phyloP scores from a whole-genome alignment of 1,139 yeast species.

The Yarrowia galli region DNA sequence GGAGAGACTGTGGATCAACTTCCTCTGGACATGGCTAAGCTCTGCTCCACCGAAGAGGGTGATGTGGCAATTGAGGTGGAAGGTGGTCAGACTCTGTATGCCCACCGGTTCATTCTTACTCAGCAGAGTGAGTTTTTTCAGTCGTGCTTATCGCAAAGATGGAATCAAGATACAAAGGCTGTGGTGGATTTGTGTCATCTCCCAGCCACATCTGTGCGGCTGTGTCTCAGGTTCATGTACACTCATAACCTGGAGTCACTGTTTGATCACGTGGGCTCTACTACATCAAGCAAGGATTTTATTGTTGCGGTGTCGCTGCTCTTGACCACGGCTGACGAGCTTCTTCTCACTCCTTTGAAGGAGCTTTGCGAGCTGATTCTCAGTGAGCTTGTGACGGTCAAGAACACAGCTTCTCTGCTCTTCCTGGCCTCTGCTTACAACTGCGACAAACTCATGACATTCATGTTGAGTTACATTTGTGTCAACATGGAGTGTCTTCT shows the following conservation, averaged over 20 bases:
- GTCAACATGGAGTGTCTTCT: constrained; percentile 70
- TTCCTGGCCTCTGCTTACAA: constrained; percentile 61
- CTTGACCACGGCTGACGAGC: constrained; percentile 68
- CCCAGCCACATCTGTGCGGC: constrained; percentile 55
- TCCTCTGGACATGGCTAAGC: constrained; percentile 41
- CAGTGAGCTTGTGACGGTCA: constrained; percentile 63
- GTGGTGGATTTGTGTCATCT: constrained; percentile 58
- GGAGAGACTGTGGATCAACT: constrained; percentile 42
- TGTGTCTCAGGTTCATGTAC: constrained; percentile 64
- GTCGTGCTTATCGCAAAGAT: constrained; percentile 3
- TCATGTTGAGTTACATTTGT: constrained; percentile 72
- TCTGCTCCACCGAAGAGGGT: constrained; percentile 38
- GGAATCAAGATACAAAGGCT: neutral
- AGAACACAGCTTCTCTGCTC: constrained; percentile 66
- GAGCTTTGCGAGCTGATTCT: constrained; percentile 68
- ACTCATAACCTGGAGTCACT: constrained; percentile 60
- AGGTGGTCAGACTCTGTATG: constrained; percentile 53
- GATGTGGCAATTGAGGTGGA: constrained; percentile 53
- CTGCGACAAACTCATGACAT: constrained; percentile 63
- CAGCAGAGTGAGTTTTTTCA: constrained; percentile 65
- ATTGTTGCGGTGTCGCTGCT: constrained; percentile 65
- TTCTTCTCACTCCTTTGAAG: constrained; percentile 66
- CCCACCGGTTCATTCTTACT: constrained; percentile 62
- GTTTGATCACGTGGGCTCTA: constrained; percentile 54
- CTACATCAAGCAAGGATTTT: constrained; percentile 55